Base-by-base conservation (phyloP, 805 yeast genomes). In the Saccharomyces kudriavzevii region DNA sequence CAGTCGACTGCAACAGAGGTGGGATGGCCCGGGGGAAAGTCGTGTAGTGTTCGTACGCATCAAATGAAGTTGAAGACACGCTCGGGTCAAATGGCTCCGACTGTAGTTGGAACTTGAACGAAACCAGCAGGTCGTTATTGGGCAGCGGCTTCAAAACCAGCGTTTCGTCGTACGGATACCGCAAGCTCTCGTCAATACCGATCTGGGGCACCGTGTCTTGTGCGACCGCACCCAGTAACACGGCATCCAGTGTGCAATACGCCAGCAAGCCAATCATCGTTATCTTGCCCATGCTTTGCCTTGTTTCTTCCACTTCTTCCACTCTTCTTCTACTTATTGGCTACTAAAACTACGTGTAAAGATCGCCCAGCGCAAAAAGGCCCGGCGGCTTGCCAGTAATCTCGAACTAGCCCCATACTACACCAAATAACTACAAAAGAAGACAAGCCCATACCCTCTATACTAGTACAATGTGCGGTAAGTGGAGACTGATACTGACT, bases 21-120 rank as follows among this genome's bases (percentile, higher is more conserved):
- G 89, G 92, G 8, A 94, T 71, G 0, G 89, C 75, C 55, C 87
- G 80, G 0, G 99, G 97, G 61, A 94, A 91, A 17, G 80, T 77
- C 4, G 80, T 79, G 64, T 83, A 85, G 62, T 85, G 88, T 6
- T 70, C 66, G 51, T 63, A 69, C 17, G 61, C 57, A 46, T 59
- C 64, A 47, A 52, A 55, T 13, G 56, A 61, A 3, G 51, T 52
- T 5, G 65, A 58, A n/a, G 61, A 55, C 26, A 58, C 59, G 24
- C 66, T 59, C 56, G 67, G 52, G 69, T 51, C 55, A 49, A 63
- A 64, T 2, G 67, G 70, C 30, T 80, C 78, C 14, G 95, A 87
- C 52, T 76, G 74, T 49, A 85, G 67, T 40, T 80, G 74, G 71
- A 91, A 91, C 35, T 77, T 71, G 69, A 92, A 91, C 4, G 90